phyloP scores from a whole-genome alignment of 208 protist species.

The Trypanosoma mega region DNA sequence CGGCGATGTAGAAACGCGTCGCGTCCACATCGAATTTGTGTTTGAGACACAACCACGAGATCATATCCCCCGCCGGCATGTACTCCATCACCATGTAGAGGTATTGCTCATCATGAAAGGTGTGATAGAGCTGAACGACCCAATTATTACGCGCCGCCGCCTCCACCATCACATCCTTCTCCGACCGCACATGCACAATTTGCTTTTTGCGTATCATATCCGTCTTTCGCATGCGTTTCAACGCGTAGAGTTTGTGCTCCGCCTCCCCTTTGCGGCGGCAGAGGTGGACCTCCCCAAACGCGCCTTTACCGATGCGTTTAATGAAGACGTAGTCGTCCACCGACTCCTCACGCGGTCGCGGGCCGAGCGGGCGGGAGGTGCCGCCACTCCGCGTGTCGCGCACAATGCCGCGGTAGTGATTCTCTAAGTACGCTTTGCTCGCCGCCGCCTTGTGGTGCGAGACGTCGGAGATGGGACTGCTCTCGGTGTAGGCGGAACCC shows the following conservation, averaged over 20 bases:
- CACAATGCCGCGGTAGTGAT: constrained; percentile 77
- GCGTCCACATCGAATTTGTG: constrained; percentile 83
- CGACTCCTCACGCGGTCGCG: constrained; percentile 64
- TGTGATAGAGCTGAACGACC: constrained; percentile 89
- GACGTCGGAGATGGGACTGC: constrained; percentile 64
- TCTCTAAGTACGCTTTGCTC: constrained; percentile 85
- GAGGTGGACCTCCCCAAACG: constrained; percentile 92
- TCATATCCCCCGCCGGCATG: constrained; percentile 93
- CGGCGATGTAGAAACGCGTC: constrained; percentile 92
- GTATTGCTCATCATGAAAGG: constrained; percentile 91
- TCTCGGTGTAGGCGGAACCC: constrained; percentile 36
- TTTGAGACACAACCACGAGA: constrained; percentile 89
- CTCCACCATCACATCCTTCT: constrained; percentile 90
- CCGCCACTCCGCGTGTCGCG: constrained; percentile 52
- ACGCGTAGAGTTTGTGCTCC: constrained; percentile 74
- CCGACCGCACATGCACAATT: constrained; percentile 83
- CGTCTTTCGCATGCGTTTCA: constrained; percentile 91
- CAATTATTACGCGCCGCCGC: constrained; percentile 79
- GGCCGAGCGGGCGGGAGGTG: constrained; percentile 48
- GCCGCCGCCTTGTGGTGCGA: constrained; percentile 85
- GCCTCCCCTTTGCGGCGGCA: constrained; percentile 70
- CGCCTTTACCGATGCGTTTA: constrained; percentile 87
- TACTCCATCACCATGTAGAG: constrained; percentile 96
- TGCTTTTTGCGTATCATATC: constrained; percentile 92
- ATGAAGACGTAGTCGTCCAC: constrained; percentile 86